Conservation (phyloP, 768 basidiomycete genomes). For the Xerocomellus amylosporus region DNA sequence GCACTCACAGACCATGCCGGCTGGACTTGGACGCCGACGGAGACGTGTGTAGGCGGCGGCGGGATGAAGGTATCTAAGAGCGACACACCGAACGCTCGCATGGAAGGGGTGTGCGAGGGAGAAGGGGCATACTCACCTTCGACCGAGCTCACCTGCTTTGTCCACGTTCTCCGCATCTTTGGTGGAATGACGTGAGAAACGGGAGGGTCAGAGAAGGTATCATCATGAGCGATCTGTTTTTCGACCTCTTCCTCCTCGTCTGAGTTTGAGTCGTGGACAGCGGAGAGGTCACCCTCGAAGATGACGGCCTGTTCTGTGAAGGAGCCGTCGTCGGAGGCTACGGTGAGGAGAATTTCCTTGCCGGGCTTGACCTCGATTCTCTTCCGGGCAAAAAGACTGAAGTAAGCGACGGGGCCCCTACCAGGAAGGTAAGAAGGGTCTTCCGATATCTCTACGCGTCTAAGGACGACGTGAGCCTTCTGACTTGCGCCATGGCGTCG, state of each 20-base stretch:
- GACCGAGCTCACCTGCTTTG: slow-evolving; percentile 42
- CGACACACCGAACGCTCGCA: slow-evolving; percentile 30
- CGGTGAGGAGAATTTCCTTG: slow-evolving; percentile 63
- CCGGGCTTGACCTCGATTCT: slow-evolving; percentile 68
- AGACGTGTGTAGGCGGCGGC: slow-evolving; percentile 31
- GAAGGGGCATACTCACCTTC: slow-evolving; percentile 35
- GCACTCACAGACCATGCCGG: slow-evolving; percentile 36
- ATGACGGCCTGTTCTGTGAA: slow-evolving; percentile 58
- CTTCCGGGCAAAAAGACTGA: slow-evolving; percentile 66
- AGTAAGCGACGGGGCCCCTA: slow-evolving; percentile 45
- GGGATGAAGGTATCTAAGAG: slow-evolving; percentile 27
- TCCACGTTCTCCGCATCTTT: slow-evolving; percentile 64
- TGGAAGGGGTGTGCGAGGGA: slow-evolving; percentile 8
- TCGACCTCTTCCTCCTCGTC: slow-evolving; percentile 41
- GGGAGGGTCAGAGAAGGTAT: slow-evolving; percentile 36
- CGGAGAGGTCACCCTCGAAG: slow-evolving; percentile 50
- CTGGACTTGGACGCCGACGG: slow-evolving; percentile 47
- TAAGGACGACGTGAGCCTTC: slow-evolving; percentile 65
- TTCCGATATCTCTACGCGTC: slow-evolving; percentile 54
- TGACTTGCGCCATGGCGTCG: slow-evolving; percentile 63
- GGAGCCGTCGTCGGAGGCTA: slow-evolving; percentile 49
- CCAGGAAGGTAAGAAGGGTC: slow-evolving; percentile 43
- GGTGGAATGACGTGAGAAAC: slow-evolving; percentile 48
- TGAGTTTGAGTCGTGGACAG: slow-evolving; percentile 30
- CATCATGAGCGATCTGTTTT: slow-evolving; percentile 40